Evolutionary conservation across 2,329 filamentous ascomycete species (phyloP).

Genomic region (Diaporthe sp.): DNA sequence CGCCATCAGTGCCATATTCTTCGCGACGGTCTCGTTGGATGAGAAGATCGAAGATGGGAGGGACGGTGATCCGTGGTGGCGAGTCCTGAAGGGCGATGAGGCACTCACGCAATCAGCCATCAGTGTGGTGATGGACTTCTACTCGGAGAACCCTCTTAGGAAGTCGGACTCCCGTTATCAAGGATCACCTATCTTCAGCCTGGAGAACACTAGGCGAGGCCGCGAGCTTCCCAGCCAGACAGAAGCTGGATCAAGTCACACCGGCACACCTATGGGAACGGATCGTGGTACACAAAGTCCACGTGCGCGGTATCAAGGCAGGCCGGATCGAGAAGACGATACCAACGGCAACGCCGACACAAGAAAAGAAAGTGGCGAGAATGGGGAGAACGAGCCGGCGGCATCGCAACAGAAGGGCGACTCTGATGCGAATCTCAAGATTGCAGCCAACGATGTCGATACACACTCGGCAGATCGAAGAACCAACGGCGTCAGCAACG

Average conservation of each 20-base stretch:
- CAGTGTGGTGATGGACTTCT: conserved; percentile 80
- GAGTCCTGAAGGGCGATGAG: conserved; percentile 78
- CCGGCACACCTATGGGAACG: conserved; percentile 62
- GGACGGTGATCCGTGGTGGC: conserved; percentile 89
- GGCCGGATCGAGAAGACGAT: conserved; percentile 43
- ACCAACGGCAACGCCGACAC: conserved; percentile 53
- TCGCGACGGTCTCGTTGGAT: conserved; percentile 81
- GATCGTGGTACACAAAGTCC: conserved; percentile 67
- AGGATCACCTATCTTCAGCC: conserved; percentile 67
- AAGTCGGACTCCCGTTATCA: conserved; percentile 68
- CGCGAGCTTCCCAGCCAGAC: conserved; percentile 57
- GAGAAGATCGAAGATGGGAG: conserved; percentile 80
- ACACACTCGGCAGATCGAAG: conserved; percentile 43
- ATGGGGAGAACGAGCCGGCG: conserved; percentile 34
- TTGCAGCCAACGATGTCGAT: conserved; percentile 50
- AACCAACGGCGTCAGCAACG: conserved; percentile 43
- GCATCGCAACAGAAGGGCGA: conserved; percentile 45
- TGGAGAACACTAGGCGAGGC: conserved; percentile 68
- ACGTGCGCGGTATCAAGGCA: conserved; percentile 55
- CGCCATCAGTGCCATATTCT: conserved; percentile 88
- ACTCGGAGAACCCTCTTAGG: conserved; percentile 73
- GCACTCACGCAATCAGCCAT: conserved; percentile 80
- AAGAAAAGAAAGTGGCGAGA: conserved; percentile 39
- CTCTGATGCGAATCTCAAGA: conserved; percentile 51
- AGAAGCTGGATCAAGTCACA: conserved; percentile 62